Conservation (phyloP, 2,329 filamentous ascomycete species). For the Talaromyces sp. region DNA sequence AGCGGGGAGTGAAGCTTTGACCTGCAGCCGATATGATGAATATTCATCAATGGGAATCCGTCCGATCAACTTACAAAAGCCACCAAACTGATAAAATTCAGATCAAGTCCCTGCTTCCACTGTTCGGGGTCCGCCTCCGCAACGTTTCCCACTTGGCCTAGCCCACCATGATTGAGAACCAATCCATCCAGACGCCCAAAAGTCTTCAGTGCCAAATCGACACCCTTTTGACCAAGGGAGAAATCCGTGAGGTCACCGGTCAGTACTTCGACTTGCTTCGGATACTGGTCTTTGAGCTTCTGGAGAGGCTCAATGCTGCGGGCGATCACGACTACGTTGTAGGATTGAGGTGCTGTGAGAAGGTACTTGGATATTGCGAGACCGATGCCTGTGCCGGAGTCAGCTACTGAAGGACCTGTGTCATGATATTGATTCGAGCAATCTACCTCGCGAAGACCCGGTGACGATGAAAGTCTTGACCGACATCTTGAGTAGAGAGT, state of each 20-base stretch:
- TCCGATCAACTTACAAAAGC: constrained; percentile 60
- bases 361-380: constrained; percentile 59
- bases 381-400: constrained; percentile 53
- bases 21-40: constrained; percentile 45
- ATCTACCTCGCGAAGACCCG: constrained; percentile 60
- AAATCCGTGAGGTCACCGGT: constrained; percentile 56
- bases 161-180: constrained; percentile 80
- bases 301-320: constrained; percentile 54
- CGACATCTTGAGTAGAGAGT: constrained; percentile 34
- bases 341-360: constrained; percentile 46
- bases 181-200: constrained; percentile 72
- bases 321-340: constrained; percentile 58
- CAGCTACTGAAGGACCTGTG: neutral
- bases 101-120: constrained; percentile 73
- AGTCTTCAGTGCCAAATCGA: constrained; percentile 60
- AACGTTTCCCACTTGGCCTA: constrained; percentile 70
- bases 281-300: constrained; percentile 53
- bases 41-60: neutral
- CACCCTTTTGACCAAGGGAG: constrained; percentile 56
- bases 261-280: constrained; percentile 54
- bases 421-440: neutral
- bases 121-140: constrained; percentile 63
- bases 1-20: constrained; percentile 65
- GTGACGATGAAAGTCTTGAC: constrained; percentile 70
- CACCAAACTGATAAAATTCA: constrained; percentile 83